A percentile compares a stretch with the other conserved stretches of the same genome.
Conservation (phyloP, 2,329 filamentous ascomycete species). For the Ceratocystis colombiana region DNA sequence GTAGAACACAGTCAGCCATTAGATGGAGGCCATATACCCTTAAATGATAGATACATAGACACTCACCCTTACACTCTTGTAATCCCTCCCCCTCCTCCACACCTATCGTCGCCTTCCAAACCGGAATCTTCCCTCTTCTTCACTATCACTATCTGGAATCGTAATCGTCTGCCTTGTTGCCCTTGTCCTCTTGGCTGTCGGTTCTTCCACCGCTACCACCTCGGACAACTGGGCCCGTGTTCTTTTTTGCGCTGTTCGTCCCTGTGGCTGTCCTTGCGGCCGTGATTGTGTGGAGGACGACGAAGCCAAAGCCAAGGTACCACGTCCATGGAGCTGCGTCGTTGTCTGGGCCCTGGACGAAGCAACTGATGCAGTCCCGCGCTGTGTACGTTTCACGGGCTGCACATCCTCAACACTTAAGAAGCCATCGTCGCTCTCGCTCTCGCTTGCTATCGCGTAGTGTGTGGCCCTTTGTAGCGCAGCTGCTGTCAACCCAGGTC, state of each 20-base stretch:
- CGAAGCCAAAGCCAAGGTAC: not conserved
- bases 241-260: conserved; percentile 30
- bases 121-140: conserved; percentile 47
- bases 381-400: conserved; percentile 19
- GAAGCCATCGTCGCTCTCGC: conserved; percentile 31
- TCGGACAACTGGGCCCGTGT: not conserved
- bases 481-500: too few species aligned
- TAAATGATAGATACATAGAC: conserved; percentile 15
- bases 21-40: conserved; percentile 5
- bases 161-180: conserved; percentile 32
- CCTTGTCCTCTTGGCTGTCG: conserved; percentile 32
- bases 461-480: not conserved
- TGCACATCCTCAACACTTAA: conserved; percentile 20
- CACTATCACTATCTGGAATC: conserved; percentile 40
- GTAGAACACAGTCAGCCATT: not conserved
- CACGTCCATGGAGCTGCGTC: not conserved
- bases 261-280: conserved; percentile 25
- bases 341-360: not conserved
- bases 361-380: not conserved
- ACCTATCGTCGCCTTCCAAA: conserved; percentile 43
- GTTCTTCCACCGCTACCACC: conserved; percentile 28
- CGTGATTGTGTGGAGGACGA: not conserved
- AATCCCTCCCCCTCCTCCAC: not conserved
- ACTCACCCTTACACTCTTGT: not conserved
- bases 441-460: conserved; percentile 25